Base-by-base conservation (phyloP, 768 basidiomycete species). In the Lanmaoa pseudosensibilis region DNA sequence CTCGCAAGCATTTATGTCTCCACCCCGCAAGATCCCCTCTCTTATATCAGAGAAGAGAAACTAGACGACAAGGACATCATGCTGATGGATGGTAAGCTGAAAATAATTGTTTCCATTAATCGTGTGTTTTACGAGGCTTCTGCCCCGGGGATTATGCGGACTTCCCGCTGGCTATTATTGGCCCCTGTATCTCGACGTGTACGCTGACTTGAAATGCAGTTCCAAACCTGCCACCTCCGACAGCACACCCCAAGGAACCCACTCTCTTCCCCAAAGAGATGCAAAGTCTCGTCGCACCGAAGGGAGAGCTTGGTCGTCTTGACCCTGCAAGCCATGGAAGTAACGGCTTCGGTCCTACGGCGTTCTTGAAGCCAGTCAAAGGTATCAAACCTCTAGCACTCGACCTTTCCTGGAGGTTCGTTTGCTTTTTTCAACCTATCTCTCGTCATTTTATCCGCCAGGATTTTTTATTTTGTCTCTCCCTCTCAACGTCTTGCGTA, bases 381-480 rank as follows among this genome's bases (percentile, higher is more conserved):
- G 87, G 87, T 2, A 67, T 83, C 21, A 78, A 81, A 52, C 76
- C 86, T 5, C 73, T 90, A 4, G 75, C 78, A 21, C 74, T 90
- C 15, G 77, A 82, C 33, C 71, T 91, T 48, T 83, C 85, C 15
- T 90, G 88, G 88, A 79, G 80, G 88, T 88, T 55, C 47, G 80
- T 74, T 49, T 50, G 34, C 47, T 49, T 52, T 36, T 21, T 52
- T 33, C 27, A 10, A 8, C 25, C 8, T n/a, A 5, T 34, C 34
- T 34, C 34, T 30, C 21, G 25, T 19, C 33, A 15, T 15, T n/a
- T 45, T 37, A 34, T 46, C 41, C 23, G 3, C 33, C 19, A 36
- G 30, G 19, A 15, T 49, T 33, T 13, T 54, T 47, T 34, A 19
- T 23, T 12, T 39, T 34, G 34, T 55, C n/a, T 30, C 36, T 44